Evolutionary conservation across 2,329 filamentous ascomycete species (phyloP).

Genomic region (Myriosclerotinia curreyana): DNA sequence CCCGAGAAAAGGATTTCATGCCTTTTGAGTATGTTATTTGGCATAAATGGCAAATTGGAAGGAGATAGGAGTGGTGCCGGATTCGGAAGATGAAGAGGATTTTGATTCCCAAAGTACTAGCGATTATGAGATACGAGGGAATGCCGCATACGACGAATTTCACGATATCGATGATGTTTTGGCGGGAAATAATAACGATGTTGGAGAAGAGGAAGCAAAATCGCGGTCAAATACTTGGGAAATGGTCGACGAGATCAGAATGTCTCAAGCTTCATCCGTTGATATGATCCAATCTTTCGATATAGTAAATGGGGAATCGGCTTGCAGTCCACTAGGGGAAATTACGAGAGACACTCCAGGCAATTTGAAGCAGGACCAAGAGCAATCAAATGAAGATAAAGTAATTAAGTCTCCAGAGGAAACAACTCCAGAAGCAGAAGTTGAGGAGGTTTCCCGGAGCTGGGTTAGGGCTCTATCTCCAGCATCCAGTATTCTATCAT

Average conservation of each 20-base stretch:
- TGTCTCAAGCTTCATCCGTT: slow-evolving; percentile 21
- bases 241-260: not conserved
- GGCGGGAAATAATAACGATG: not conserved
- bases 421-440: slow-evolving; percentile 12
- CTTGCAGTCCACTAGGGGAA: not conserved
- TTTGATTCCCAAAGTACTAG: slow-evolving; percentile 29
- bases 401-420: not conserved
- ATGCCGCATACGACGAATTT: slow-evolving; percentile 15
- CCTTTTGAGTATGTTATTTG: slow-evolving; percentile 30
- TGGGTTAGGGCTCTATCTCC: slow-evolving; percentile 42
- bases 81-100: slow-evolving; percentile 41
- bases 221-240: not conserved
- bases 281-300: slow-evolving; percentile 14
- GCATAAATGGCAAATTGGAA: slow-evolving; percentile 40
- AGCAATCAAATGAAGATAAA: not conserved
- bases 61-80: slow-evolving; percentile 40
- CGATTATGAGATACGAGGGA: slow-evolving; percentile 12
- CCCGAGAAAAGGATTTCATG: slow-evolving; percentile 5
- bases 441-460: slow-evolving; percentile 43
- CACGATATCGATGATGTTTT: slow-evolving; percentile 9
- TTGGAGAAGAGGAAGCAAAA: not conserved
- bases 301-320: not conserved
- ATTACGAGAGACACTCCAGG: not conserved
- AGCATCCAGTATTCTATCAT: slow-evolving; percentile 36
- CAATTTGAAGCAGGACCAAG: not conserved